phyloP scores from a whole-genome alignment of 192 early-diverging fungal genomes.

The Chytriomyces confervae region DNA sequence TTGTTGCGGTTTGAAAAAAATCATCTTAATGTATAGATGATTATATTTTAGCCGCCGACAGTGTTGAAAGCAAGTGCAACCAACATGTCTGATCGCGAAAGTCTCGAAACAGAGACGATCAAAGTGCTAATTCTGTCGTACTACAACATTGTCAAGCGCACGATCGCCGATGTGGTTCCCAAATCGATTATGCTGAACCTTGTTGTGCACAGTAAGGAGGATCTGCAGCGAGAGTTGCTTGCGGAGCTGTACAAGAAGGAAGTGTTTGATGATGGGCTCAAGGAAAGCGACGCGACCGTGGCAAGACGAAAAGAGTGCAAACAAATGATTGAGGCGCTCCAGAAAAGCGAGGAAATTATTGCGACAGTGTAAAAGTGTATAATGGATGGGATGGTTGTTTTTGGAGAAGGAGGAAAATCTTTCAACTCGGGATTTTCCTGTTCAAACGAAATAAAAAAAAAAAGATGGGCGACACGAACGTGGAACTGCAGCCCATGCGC shows the following conservation, averaged over 20 bases:
- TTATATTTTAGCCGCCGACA: slow-evolving; percentile 72
- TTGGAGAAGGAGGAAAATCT: no score
- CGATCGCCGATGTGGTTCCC: slow-evolving; percentile 94
- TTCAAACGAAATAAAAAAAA: no score
- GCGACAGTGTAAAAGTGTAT: slow-evolving; percentile 47
- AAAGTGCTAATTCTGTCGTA: slow-evolving; percentile 96
- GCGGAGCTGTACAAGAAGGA: slow-evolving; percentile 97
- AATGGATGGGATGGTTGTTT: no score
- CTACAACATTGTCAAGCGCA: slow-evolving; percentile 99
- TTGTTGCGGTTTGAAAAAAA: neutral
- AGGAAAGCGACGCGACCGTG: slow-evolving; percentile 94
- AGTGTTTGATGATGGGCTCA: slow-evolving; percentile 89
- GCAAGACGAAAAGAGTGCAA: slow-evolving; percentile 92
- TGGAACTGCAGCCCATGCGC: no score
- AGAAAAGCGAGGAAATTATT: slow-evolving; percentile 83
- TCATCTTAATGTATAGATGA: neutral
- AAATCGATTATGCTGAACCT: slow-evolving; percentile 99
- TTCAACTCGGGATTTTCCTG: no score
- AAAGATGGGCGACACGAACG: no score
- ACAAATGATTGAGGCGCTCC: slow-evolving; percentile 95
- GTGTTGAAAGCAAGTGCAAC: slow-evolving; percentile 89
- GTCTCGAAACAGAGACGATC: slow-evolving; percentile 98
- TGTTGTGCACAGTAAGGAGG: slow-evolving; percentile 86
- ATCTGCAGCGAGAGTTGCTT: slow-evolving; percentile 92
- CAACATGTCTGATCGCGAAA: slow-evolving; percentile 93